Percentiles rank a stretch among this genome's conserved stretches.
Evolutionary conservation across 371 early-diverging fungal genomes (phyloP).

Genomic region (Mortierella sp.): DNA sequence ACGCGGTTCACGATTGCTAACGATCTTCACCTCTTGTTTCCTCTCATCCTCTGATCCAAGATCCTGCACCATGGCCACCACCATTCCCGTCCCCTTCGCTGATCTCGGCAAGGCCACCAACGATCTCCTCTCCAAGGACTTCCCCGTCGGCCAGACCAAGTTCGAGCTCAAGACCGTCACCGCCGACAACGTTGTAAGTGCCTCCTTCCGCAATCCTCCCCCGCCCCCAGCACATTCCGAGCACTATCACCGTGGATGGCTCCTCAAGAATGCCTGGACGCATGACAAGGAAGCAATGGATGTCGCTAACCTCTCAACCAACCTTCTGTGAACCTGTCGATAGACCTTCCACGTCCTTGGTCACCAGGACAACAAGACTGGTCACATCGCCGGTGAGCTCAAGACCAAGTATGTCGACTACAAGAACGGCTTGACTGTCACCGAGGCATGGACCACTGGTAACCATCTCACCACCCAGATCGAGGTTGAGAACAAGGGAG

Average conservation of each 20-base stretch:
- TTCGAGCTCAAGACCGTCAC: constrained; percentile 97
- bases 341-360: constrained; percentile 96
- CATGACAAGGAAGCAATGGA: too few relatives aligned
- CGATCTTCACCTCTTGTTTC: constrained; percentile 6
- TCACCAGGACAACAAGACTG: constrained; percentile 92
- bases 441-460: constrained; percentile 94
- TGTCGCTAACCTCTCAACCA: not conserved
- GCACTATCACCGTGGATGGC: too few relatives aligned
- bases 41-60: not conserved
- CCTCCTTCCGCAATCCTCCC: not conserved
- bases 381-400: constrained; percentile 93
- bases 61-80: constrained; percentile 53
- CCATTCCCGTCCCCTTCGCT: constrained; percentile 78
- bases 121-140: constrained; percentile 97
- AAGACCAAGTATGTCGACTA: constrained; percentile 96
- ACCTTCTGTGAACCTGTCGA: not conserved
- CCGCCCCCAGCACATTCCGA: too few relatives aligned
- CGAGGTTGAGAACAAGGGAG: constrained; percentile 93
- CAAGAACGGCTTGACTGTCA: constrained; percentile 91
- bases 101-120: constrained; percentile 96
- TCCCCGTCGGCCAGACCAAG: constrained; percentile 92
- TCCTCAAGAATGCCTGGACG: too few relatives aligned
- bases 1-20: not conserved
- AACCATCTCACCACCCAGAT: constrained; percentile 93
- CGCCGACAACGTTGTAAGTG: constrained; percentile 92